Percentiles rank a stretch among this genome's conserved stretches.
These are phyloP conservation scores for Leccinum cinnamomeum DNA, from an alignment of 1,284 basidiomycete species.

Conservation along the genomic window DNA sequence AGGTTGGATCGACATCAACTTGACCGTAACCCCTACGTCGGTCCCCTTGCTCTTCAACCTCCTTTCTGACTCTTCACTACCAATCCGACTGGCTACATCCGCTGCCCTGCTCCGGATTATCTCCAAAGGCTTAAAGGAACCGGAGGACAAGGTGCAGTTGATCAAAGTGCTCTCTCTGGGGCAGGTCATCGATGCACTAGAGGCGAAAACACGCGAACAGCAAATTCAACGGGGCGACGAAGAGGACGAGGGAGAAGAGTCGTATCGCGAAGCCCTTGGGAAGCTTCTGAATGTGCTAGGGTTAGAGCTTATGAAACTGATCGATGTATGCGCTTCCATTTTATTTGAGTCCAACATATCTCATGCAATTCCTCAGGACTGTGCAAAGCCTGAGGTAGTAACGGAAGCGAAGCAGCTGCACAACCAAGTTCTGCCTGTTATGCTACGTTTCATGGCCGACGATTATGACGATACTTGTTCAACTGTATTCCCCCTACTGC, in stretches of 20 bases:
- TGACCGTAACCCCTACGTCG: slow-evolving; percentile 91
- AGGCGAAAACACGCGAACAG: slow-evolving; percentile 71
- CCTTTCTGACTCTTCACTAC: slow-evolving; percentile 76
- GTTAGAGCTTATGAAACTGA: slow-evolving; percentile 81
- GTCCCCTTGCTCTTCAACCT: slow-evolving; percentile 85
- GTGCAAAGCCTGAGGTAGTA: slow-evolving; percentile 60
- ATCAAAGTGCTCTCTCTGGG: slow-evolving; percentile 88
- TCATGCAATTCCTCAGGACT: slow-evolving; percentile 47
- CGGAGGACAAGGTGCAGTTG: slow-evolving; percentile 87
- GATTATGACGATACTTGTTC: slow-evolving; percentile 84
- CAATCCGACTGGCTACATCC: slow-evolving; percentile 83
- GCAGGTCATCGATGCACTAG: slow-evolving; percentile 77
- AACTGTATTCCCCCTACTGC: slow-evolving; percentile 81
- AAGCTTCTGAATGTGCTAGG: slow-evolving; percentile 84
- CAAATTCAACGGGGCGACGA: slow-evolving; percentile 65
- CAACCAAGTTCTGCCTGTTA: slow-evolving; percentile 73
- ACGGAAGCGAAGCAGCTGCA: slow-evolving; percentile 70
- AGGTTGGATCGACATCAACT: slow-evolving; percentile 98
- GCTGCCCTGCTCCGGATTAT: slow-evolving; percentile 82
- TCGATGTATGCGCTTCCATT: slow-evolving; percentile 55
- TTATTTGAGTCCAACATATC: not conserved
- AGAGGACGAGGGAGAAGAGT: slow-evolving; percentile 77
- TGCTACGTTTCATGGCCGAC: slow-evolving; percentile 90
- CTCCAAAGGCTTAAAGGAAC: slow-evolving; percentile 91
- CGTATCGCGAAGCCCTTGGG: slow-evolving; percentile 88